Conservation (phyloP, 1,284 basidiomycete genomes). For the Puccinia novopanici region DNA sequence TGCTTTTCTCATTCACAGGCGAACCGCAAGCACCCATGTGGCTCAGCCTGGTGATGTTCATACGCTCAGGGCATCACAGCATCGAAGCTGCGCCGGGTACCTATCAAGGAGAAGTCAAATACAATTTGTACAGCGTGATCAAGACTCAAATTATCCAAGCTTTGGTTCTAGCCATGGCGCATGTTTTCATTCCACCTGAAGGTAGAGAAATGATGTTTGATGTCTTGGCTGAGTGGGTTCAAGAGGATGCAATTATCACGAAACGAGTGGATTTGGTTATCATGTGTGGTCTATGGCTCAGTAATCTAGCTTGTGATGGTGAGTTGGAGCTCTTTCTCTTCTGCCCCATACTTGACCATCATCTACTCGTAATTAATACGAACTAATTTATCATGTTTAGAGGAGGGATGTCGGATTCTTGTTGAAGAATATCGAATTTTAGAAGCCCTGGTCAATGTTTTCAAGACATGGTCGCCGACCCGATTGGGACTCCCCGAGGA, state of each 20-base stretch:
- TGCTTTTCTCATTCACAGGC: background rate
- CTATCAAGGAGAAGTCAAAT: conserved; percentile 1
- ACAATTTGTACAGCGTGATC: conserved; percentile 1
- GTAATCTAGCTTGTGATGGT: conserved; percentile 47
- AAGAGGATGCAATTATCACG: background rate
- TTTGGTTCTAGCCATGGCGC: conserved; percentile 22
- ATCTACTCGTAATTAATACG: background rate
- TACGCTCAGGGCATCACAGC: background rate
- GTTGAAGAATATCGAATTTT: conserved; percentile 38
- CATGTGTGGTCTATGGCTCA: conserved; percentile 41
- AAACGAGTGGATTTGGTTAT: conserved; percentile 42
- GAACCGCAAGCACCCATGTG: conserved; percentile 23
- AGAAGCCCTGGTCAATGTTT: background rate
- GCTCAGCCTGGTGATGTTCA: conserved; percentile 18
- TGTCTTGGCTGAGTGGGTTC: conserved; percentile 22
- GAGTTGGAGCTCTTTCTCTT: background rate
- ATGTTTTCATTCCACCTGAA: background rate
- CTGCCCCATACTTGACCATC: background rate
- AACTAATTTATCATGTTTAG: background rate
- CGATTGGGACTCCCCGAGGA: conserved; percentile 2
- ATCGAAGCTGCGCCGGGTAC: conserved; percentile 11
- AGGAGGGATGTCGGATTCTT: conserved; percentile 22
- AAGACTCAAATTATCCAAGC: conserved; percentile 29
- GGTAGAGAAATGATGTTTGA: background rate
- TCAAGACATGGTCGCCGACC: conserved; percentile 28